These are phyloP conservation scores for Infundibulicybe gibba DNA, from an alignment of 768 basidiomycete species.

Conservation along the genomic window DNA sequence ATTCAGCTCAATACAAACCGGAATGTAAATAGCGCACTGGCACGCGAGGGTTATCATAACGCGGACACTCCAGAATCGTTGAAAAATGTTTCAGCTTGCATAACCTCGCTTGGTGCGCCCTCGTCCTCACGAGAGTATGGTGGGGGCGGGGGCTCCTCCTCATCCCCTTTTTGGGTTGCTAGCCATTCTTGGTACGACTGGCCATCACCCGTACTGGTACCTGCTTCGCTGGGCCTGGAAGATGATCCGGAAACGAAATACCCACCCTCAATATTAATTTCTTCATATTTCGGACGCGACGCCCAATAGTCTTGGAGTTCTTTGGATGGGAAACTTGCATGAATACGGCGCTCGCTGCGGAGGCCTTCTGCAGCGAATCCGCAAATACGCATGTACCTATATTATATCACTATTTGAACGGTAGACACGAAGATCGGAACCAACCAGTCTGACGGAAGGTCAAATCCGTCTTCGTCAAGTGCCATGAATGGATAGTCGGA, in stretches of 20 bases:
- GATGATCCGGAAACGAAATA: conserved; percentile 27
- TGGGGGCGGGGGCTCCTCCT: conserved; percentile 60
- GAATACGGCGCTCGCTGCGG: conserved; percentile 58
- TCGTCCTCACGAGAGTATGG: no score
- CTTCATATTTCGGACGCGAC: conserved; percentile 55
- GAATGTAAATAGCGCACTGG: no score
- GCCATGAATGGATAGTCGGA: conserved; percentile 61
- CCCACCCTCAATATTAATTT: conserved; percentile 22
- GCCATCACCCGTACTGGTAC: conserved; percentile 13
- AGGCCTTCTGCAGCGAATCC: conserved; percentile 70
- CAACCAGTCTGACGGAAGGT: conserved; percentile 78
- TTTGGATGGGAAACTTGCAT: conserved; percentile 63
- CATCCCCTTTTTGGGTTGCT: conserved; percentile 33
- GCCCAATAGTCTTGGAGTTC: conserved; percentile 77
- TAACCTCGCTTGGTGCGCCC: no score
- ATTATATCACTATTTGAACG: no score
- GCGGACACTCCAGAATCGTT: no score
- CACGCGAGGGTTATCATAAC: no score
- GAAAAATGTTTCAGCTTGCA: no score
- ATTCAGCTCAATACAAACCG: no score
- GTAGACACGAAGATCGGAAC: conserved; percentile 21
- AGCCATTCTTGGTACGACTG: conserved; percentile 50
- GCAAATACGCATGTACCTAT: conserved; percentile 75
- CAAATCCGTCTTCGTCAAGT: conserved; percentile 74
- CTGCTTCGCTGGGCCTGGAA: no score